Evolutionary conservation across 371 early-diverging fungal genomes (phyloP).

Genomic region (Actinomortierella wolfii): DNA sequence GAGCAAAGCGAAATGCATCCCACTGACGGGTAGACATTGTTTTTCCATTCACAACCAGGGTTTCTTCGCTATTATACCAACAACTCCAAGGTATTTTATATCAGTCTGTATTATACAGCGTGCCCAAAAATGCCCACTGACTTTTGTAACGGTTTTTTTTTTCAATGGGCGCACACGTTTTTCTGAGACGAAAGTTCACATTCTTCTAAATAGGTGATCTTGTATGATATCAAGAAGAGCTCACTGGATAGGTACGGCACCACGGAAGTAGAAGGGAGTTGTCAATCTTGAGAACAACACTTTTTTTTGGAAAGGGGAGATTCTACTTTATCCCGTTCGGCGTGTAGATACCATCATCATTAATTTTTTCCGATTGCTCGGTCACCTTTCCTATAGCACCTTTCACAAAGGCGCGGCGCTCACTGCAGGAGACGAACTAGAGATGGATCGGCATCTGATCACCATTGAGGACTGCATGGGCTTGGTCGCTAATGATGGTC

Average conservation of each 20-base stretch:
- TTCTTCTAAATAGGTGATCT: conserved; percentile 16
- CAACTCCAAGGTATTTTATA: conserved; percentile 37
- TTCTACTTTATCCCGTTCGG: too few relatives aligned
- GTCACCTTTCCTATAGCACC: too few relatives aligned
- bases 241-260: conserved; percentile 28
- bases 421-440: conserved; percentile 59
- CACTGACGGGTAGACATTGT: background rate
- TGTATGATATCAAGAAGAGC: conserved; percentile 30
- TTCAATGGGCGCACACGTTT: background rate
- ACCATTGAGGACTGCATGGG: conserved; percentile 49
- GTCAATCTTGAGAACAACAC: too few relatives aligned
- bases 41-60: conserved; percentile 7
- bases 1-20: background rate
- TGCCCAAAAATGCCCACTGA: background rate
- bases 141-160: background rate
- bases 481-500: too few relatives aligned
- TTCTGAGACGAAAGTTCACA: background rate
- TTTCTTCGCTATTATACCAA: conserved; percentile 34
- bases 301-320: too few relatives aligned
- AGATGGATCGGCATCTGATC: conserved; percentile 64
- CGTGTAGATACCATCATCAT: too few relatives aligned
- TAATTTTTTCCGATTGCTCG: too few relatives aligned
- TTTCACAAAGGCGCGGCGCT: conserved; percentile 52
- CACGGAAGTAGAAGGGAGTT: too few relatives aligned
- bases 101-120: background rate